These are phyloP conservation scores for Saxispiralis lemnorum DNA, from an alignment of 495 filamentous ascomycete species.

Conservation along the genomic window DNA sequence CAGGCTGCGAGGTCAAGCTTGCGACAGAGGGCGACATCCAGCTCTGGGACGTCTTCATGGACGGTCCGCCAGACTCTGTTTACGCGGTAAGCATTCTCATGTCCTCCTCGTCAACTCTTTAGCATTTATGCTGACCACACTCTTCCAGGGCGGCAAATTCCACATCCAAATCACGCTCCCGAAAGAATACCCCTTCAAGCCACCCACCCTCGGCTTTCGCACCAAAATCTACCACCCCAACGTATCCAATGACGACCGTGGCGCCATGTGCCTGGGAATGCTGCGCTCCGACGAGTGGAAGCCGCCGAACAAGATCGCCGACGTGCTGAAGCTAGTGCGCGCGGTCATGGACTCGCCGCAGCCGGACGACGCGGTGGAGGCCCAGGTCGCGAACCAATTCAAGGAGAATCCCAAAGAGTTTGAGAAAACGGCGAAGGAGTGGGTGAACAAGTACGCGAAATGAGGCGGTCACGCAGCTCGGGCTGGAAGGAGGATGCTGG, in stretches of 20 bases:
- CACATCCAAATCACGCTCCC: constrained; percentile 60
- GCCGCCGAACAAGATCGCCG: constrained; percentile 57
- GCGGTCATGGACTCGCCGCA: constrained; percentile 69
- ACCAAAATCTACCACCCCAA: constrained; percentile 99
- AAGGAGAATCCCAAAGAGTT: constrained; percentile 54
- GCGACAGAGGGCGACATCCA: constrained; percentile 45
- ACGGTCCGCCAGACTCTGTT: constrained; percentile 29
- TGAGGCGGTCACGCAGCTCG: constrained; percentile 1
- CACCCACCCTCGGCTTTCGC: constrained; percentile 66
- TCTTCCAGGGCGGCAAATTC: constrained; percentile 47
- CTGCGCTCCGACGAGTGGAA: constrained; percentile 89
- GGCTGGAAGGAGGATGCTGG: too few relatives aligned
- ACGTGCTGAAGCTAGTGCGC: constrained; percentile 64
- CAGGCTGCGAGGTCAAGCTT: constrained; percentile 25
- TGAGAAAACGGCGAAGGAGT: constrained; percentile 67
- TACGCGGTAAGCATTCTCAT: not conserved
- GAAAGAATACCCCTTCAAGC: constrained; percentile 84
- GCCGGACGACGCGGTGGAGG: constrained; percentile 87
- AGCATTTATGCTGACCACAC: not conserved
- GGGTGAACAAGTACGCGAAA: constrained; percentile 61
- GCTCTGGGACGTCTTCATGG: constrained; percentile 66
- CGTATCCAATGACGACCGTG: constrained; percentile 82
- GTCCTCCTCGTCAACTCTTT: not conserved
- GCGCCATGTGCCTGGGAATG: constrained; percentile 80
- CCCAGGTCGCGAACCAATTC: constrained; percentile 69